A percentile compares a stretch with the other conserved stretches of the same genome.
phyloP scores from a whole-genome alignment of 495 filamentous ascomycete genomes.

The Penicillium desertorum region DNA sequence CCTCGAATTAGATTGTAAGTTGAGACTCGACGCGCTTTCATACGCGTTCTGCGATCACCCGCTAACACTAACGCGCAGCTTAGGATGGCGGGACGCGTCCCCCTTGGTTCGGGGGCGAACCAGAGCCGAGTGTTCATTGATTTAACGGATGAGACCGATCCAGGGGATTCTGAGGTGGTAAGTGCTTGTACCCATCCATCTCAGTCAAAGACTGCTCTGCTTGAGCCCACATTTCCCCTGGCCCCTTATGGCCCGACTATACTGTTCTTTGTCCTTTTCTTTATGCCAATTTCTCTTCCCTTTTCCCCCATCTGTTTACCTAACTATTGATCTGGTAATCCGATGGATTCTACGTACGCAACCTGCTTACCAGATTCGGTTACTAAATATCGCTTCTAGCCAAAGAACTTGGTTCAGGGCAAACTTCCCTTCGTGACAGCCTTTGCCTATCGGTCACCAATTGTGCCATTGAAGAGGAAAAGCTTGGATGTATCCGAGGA shows the following conservation, averaged over 20 bases:
- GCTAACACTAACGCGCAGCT: background rate
- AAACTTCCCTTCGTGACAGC: slow-evolving; percentile 8
- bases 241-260: background rate
- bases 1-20: background rate
- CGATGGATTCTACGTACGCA: background rate
- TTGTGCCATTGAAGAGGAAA: slow-evolving; percentile 2
- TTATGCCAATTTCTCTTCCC: background rate
- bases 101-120: background rate
- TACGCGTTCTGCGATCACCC: background rate
- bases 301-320: background rate
- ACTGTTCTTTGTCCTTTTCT: background rate
- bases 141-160: background rate
- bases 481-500: slow-evolving; percentile 1
- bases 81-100: slow-evolving; percentile 2
- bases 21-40: background rate
- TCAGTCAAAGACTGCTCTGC: background rate
- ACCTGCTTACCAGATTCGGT: background rate
- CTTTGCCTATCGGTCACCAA: slow-evolving; percentile 7
- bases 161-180: background rate
- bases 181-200: background rate
- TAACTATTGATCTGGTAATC: background rate
- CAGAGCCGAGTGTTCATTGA: slow-evolving; percentile 5
- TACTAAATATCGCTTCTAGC: slow-evolving; percentile 3
- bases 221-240: background rate
- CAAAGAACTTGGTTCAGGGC: background rate